These are phyloP conservation scores for Crithidia acanthocephali DNA, from an alignment of 208 protist species.

Conservation along the genomic window DNA sequence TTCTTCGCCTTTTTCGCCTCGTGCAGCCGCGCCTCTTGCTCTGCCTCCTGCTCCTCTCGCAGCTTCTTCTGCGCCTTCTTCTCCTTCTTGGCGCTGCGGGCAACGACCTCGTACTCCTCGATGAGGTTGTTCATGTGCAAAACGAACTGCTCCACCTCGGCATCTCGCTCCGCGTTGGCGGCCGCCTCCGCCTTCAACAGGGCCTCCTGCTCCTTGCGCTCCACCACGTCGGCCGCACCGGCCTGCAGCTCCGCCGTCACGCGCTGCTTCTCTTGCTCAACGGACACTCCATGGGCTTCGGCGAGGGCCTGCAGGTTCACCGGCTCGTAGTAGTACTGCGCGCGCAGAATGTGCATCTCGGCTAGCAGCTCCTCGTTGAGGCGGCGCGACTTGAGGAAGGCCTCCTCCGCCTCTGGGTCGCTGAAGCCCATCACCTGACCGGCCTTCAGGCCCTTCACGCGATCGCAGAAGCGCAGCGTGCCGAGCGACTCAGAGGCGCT, in stretches of 20 bases:
- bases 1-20: conserved; percentile 90
- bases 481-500: conserved; percentile 76
- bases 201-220: conserved; percentile 48
- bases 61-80: conserved; percentile 81
- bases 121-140: conserved; percentile 84
- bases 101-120: conserved; percentile 81
- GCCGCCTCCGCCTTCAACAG: conserved; percentile 45
- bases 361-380: conserved; percentile 72
- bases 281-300: conserved; percentile 34
- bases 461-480: conserved; percentile 90
- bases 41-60: conserved; percentile 55
- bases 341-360: conserved; percentile 77
- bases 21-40: conserved; percentile 56
- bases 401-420: conserved; percentile 65
- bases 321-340: conserved; percentile 62
- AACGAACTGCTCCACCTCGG: conserved; percentile 62
- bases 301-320: conserved; percentile 42
- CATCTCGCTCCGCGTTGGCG: conserved; percentile 46
- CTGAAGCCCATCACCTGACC: conserved; percentile 56
- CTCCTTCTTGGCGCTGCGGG: conserved; percentile 55
- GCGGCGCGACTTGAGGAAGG: conserved; percentile 56
- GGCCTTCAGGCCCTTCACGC: conserved; percentile 85
- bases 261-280: conserved; percentile 39
- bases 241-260: conserved; percentile 39
- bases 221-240: conserved; percentile 34